Evolutionary conservation across 1,139 yeast species (phyloP).

Genomic region (Kurtzmaniella quercitrusa): DNA sequence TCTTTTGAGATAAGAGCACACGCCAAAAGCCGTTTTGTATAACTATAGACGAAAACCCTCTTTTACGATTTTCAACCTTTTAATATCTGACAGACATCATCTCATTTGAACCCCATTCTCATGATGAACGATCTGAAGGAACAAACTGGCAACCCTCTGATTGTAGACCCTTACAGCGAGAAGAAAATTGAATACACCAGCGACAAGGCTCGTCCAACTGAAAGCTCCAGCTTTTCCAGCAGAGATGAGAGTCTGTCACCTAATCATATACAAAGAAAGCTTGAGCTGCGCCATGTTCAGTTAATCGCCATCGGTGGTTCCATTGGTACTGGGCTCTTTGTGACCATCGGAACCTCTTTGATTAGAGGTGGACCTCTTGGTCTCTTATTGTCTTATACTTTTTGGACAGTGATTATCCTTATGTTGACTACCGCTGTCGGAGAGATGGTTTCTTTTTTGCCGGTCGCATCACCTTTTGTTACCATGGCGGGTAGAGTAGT

Average conservation of each 20-base stretch:
- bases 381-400: slow-evolving; percentile 34
- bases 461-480: slow-evolving; percentile 61
- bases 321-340: slow-evolving; percentile 42
- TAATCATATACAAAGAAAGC: slow-evolving; percentile 6
- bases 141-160: background rate
- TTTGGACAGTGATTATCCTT: slow-evolving; percentile 51
- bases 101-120: too few relatives aligned
- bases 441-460: slow-evolving; percentile 79
- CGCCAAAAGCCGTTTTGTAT: background rate
- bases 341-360: slow-evolving; percentile 41
- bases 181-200: background rate
- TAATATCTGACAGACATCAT: too few relatives aligned
- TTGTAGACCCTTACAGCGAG: background rate
- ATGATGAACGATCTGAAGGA: background rate
- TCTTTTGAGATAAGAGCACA: background rate
- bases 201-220: background rate
- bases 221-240: background rate
- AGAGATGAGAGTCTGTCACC: background rate
- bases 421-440: slow-evolving; percentile 68
- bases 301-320: slow-evolving; percentile 34
- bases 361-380: slow-evolving; percentile 47
- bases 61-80: too few relatives aligned
- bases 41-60: background rate
- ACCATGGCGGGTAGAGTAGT: slow-evolving; percentile 53
- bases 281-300: slow-evolving; percentile 24